Evolutionary conservation across 169 alveolate genomes (phyloP), one percentile per base, ranked within the genome.

Genomic region (Plasmodium knowlesi): DNA sequence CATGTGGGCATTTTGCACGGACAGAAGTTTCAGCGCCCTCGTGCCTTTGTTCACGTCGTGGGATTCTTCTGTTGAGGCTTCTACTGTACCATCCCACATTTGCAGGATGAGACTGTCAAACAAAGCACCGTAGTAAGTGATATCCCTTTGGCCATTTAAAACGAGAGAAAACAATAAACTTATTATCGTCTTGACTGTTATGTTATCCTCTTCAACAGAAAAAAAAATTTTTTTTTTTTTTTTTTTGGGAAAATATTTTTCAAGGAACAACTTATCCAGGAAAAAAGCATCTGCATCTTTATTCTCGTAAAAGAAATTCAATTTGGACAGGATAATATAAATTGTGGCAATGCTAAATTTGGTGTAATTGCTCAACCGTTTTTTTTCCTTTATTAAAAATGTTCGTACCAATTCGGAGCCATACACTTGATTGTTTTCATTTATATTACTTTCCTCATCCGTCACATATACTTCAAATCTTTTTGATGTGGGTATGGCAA

Each of bases 1-100:
- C 28, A 85, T 16, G 37, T 85, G 93, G 28, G 79, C 67, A 74
- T 85, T 85, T n/a, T 85, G 85, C 22, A 85, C 37, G 34, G 93
- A 28, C 70, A 85, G 39, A 5, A 61, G 16, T 16, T 74, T 34
- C 10, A 85, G 28, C 14, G 79, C 14, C 6, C 22, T 14, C 1
- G 1, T 50, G 22, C 25, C 61, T 46, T 85, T 67, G 41, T 85
- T 85, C 28, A 74, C 30, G 53, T 73, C 34, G 25, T 73, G 32
- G 4, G 76, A n/a, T 9, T 32, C 61, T 50, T 14, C 61, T 14
- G 25, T 16, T 0, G 25, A 12, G 61, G 9, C 8, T 8, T 16
- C 22, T 50, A 14, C 14, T 16, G 19, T 81, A 41, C 71, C 41
- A 6, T 34, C 61, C 41, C 37, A 73, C 71, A 82, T 22, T 37